Conservation (phyloP, 139 green algal genomes). For the Tetraselmis chui region DNA sequence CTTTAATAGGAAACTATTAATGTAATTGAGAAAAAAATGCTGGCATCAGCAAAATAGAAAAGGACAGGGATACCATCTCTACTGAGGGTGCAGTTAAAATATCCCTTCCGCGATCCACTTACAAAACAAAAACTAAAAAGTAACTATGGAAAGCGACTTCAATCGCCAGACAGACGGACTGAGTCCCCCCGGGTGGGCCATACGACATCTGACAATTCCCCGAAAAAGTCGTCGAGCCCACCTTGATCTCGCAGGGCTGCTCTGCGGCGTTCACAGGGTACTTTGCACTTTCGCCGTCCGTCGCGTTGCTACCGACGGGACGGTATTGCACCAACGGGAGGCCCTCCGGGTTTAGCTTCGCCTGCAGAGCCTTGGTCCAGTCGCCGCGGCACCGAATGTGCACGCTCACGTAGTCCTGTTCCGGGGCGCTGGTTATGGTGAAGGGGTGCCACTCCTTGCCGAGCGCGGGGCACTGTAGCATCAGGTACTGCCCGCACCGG, state of each 20-base stretch:
- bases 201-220: too few relatives aligned
- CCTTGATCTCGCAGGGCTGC: not conserved
- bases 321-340: not conserved
- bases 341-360: conserved; percentile 1
- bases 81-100: too few relatives aligned
- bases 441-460: conserved; percentile 32
- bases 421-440: conserved; percentile 21
- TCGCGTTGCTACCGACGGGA: not conserved
- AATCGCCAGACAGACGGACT: too few relatives aligned
- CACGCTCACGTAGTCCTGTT: conserved; percentile 14
- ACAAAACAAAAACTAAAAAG: too few relatives aligned
- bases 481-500: not conserved
- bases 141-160: too few relatives aligned
- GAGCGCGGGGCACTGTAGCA: not conserved
- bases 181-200: too few relatives aligned
- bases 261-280: not conserved
- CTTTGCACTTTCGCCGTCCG: not conserved
- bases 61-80: too few relatives aligned
- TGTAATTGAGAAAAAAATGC: too few relatives aligned
- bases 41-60: too few relatives aligned
- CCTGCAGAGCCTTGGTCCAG: conserved; percentile 16
- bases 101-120: too few relatives aligned
- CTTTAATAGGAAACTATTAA: too few relatives aligned
- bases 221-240: too few relatives aligned
- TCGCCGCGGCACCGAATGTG: conserved; percentile 17